Evolutionary conservation across 495 filamentous ascomycete species (phyloP).

Genomic region (Echria macrotheca): DNA sequence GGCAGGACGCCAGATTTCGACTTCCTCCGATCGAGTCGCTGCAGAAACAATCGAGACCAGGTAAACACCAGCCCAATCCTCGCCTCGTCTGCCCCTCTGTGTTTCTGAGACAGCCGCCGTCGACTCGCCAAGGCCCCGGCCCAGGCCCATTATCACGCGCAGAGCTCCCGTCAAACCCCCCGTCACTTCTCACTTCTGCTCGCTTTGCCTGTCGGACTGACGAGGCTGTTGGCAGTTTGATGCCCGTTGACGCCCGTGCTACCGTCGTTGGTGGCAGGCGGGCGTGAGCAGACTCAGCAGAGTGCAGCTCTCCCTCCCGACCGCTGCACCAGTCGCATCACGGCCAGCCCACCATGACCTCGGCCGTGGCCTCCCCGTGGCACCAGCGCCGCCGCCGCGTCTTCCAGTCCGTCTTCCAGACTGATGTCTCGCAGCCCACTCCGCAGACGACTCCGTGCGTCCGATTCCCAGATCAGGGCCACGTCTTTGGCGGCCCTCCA

Average conservation of each 20-base stretch:
- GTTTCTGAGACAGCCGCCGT: too few species aligned
- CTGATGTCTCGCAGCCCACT: conserved; percentile 39
- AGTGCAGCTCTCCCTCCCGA: too few species aligned
- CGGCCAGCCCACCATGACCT: conserved; percentile 15
- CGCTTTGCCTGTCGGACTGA: too few species aligned
- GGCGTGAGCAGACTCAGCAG: too few species aligned
- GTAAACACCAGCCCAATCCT: conserved; percentile 1
- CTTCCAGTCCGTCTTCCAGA: conserved; percentile 50
- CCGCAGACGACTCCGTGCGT: conserved; percentile 35
- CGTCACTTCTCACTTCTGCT: too few species aligned
- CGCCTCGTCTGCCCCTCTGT: background rate
- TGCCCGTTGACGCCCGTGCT: background rate
- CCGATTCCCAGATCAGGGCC: conserved; percentile 29
- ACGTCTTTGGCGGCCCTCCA: conserved; percentile 34
- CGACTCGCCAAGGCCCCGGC: too few species aligned
- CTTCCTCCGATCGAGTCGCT: too few species aligned
- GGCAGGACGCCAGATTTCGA: background rate
- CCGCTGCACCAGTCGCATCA: too few species aligned
- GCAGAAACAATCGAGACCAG: background rate
- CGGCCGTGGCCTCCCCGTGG: conserved; percentile 33
- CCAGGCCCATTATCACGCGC: too few species aligned
- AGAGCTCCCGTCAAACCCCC: too few species aligned
- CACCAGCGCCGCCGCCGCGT: conserved; percentile 36
- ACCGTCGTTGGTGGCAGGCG: background rate
- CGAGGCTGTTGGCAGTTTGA: background rate